Base-by-base conservation (phyloP, 2,329 filamentous ascomycete species). In the Hyphodiscus sp. region DNA sequence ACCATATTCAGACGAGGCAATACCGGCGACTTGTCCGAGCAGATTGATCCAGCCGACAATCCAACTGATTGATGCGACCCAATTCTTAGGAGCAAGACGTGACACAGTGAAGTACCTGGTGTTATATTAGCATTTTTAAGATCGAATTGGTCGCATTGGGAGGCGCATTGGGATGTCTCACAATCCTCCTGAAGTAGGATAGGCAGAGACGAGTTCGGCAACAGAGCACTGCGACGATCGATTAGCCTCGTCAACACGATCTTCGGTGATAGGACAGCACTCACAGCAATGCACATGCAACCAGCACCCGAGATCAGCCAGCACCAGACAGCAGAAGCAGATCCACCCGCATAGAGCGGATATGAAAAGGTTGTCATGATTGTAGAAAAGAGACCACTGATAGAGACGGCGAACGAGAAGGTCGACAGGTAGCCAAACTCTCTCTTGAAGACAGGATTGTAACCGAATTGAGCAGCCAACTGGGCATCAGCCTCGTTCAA, bases 331-430 rank as follows among this genome's bases (percentile, higher is more conserved):
- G 73, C 77, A 7, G 77, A 73, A 20, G 78, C 74, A 38, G 75
- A 71, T 49, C 79, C 79, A 56, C 78, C 78, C 15, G 78, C 77
- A 44, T 69, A 67, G 23, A 82, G 70, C 1, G 79, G 78, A 60
- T 76, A 80, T 13, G 70, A 70, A 61, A 80, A 78, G 30, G 79
- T 82, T 2, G 79, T 80, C 60, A 76, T 74, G 55, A 78, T 73
- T 9, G 77, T 80, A 26, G 77, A 73, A 61, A 79, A 81, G 19
- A 81, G 71, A 44, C 78, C 79, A 47, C 72, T 75, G 60, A 82
- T 79, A 61, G 73, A 76, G 61, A 82, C 76, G 49, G 80, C 80
- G 61, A 82, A 83, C 50, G 78, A 82, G 67, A 83, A 80, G 57
- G 77, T 79, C 58, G 79, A 80, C 15, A 78, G 69, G 52, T 79